Evolutionary conservation across 306 rosid genomes (phyloP).

Genomic region (Gastrolobium villosum): DNA sequence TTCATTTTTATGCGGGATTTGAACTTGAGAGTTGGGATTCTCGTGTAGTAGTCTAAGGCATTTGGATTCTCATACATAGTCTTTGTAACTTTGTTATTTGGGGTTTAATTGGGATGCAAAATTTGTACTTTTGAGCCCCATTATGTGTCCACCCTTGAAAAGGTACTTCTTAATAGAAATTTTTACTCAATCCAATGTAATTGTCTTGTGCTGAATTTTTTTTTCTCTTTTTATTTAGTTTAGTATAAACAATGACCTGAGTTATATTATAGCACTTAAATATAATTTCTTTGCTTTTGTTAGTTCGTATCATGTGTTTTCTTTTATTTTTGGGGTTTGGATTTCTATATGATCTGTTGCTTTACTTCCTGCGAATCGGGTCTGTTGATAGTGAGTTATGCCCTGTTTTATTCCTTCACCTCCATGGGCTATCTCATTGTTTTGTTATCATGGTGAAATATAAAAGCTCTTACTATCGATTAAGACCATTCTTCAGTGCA

Average conservation of each 20-base stretch:
- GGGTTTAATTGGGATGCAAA: background rate
- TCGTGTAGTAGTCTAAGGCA: background rate
- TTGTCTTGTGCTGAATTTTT: background rate
- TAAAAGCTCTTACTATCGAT: background rate
- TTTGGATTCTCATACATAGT: background rate
- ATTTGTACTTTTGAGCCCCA: slow-evolving; percentile 26
- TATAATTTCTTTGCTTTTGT: background rate
- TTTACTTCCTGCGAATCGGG: slow-evolving; percentile 2
- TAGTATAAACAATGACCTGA: slow-evolving; percentile 21
- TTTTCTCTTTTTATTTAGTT: background rate
- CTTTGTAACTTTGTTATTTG: slow-evolving; percentile 6
- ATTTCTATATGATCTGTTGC: background rate
- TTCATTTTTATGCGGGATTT: background rate
- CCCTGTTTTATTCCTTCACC: background rate
- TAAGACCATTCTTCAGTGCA: background rate
- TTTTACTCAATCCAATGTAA: background rate
- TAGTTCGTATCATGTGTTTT: background rate
- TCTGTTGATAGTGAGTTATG: background rate
- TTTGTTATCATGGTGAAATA: background rate
- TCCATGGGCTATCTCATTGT: background rate
- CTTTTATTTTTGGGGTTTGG: background rate
- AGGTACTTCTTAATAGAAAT: background rate
- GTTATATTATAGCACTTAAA: background rate
- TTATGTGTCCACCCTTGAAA: background rate
- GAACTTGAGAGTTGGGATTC: background rate